phyloP scores from a whole-genome alignment of 305 asterid species.

The Fraxinus sp. region DNA sequence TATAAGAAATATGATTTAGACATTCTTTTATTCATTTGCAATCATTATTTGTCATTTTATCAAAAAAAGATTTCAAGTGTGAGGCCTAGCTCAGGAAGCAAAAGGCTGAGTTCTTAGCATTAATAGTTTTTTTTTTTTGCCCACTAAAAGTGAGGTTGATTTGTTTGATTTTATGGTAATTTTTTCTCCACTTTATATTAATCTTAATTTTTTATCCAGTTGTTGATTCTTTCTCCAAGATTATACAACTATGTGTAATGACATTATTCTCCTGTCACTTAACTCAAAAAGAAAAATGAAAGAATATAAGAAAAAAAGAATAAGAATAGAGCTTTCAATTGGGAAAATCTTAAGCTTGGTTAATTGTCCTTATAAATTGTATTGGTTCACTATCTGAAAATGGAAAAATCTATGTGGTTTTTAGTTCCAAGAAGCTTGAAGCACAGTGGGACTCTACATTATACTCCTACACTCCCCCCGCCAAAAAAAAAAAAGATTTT shows the following conservation, averaged over 20 bases:
- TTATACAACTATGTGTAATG: not conserved
- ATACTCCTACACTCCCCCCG: not conserved
- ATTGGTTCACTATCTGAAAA: not conserved
- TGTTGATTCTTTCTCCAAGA: not conserved
- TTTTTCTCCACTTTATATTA: not conserved
- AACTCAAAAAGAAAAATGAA: not conserved
- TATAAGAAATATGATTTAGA: slow-evolving; percentile 13
- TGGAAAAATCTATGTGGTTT: not conserved
- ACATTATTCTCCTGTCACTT: not conserved
- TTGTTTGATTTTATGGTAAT: not conserved
- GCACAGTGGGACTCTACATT: not conserved
- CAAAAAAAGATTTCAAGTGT: not conserved
- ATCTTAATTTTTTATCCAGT: not conserved
- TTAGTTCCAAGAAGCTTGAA: not conserved
- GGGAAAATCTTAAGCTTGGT: not conserved
- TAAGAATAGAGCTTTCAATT: not conserved
- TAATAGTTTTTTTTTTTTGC: not conserved
- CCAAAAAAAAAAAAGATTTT: not conserved
- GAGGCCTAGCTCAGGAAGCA: not conserved
- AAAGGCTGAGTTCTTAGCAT: not conserved
- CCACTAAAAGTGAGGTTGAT: not conserved
- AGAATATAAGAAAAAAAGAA: not conserved
- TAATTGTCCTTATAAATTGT: not conserved
- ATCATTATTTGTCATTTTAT: slow-evolving; percentile 5
- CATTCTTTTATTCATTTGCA: not conserved